phyloP scores from a whole-genome alignment of 345 rosid genomes.

The Gossypium anomalum region DNA sequence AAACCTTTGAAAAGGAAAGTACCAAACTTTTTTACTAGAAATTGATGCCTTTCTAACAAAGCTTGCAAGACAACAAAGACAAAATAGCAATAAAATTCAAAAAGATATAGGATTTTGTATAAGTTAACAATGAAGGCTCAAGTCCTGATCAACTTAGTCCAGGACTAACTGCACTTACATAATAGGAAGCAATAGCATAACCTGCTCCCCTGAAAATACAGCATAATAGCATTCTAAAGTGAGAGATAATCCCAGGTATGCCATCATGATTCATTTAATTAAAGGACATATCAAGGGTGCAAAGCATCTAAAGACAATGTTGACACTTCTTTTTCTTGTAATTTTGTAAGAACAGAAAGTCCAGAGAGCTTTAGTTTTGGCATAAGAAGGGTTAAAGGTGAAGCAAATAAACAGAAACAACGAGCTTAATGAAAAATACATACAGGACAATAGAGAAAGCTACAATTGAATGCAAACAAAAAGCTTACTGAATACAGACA shows the following conservation, averaged over 20 bases:
- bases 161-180: background rate
- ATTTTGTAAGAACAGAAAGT: background rate
- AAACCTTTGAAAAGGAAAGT: background rate
- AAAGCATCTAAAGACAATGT: background rate
- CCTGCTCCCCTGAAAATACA: background rate
- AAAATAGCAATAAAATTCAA: background rate
- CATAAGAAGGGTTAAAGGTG: background rate
- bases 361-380: background rate
- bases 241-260: background rate
- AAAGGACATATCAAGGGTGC: background rate
- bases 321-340: background rate
- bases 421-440: background rate
- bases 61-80: background rate
- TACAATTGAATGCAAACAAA: constrained; percentile 4
- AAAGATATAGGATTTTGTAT: too few relatives aligned
- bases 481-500: constrained; percentile 2
- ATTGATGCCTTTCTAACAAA: background rate
- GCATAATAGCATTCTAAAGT: background rate
- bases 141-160: background rate
- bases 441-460: constrained; percentile 3
- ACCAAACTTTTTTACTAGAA: background rate
- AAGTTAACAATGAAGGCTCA: background rate
- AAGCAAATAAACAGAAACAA: constrained; percentile 1
- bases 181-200: background rate
- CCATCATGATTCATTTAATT: background rate